Evolutionary conservation across 306 rosid genomes (phyloP), one percentile per base, ranked within the genome.

Genomic region (Herpetospermum pedunculosum): DNA sequence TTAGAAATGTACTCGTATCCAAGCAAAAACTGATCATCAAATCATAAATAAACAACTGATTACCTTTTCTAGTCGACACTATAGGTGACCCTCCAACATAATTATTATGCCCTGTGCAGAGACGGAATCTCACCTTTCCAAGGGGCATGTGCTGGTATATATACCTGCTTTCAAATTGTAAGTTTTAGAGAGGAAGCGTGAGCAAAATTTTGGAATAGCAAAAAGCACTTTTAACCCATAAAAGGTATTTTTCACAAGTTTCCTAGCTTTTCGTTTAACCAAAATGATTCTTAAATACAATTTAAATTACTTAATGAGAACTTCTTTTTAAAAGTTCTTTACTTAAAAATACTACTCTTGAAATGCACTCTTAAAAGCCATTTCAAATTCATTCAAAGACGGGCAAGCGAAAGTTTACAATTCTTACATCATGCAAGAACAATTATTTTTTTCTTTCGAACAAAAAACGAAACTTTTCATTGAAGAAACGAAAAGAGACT

Each of bases 61-160:
- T 87, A 94, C 98, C 96, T 78, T 72, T 85, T 75, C 63, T 79
- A 62, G 78, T 69, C 52, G 90, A 77, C 75, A 77, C 69, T 55
- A 87, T 72, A 70, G 90, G 80, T 53, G 86, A 80, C 79, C 87
- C 84, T 76, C 84, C 82, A 75, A 82, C 69, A 53, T 89, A 73
- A 80, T 81, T 74, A 68, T 47, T 80, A 76, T 72, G 82, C 78
- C 79, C 84, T 72, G 76, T 34, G 72, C 88, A 81, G 71, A 79
- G 85, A 28, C 81, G 78, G 75, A 83, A 77, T 65, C 81, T 82
- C 70, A 72, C 70, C 57, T 86, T 81, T 5, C 81, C 82, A 30
- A 79, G 70, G 18, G 85, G 80, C 73, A 74, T 76, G 64, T 74
- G 84, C 63, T 74, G 86, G 77, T 77, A 82, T 76, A 82, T 71